Conservation (phyloP, 108 stramenopile genomes). For the Fragilaria crotonensis region DNA sequence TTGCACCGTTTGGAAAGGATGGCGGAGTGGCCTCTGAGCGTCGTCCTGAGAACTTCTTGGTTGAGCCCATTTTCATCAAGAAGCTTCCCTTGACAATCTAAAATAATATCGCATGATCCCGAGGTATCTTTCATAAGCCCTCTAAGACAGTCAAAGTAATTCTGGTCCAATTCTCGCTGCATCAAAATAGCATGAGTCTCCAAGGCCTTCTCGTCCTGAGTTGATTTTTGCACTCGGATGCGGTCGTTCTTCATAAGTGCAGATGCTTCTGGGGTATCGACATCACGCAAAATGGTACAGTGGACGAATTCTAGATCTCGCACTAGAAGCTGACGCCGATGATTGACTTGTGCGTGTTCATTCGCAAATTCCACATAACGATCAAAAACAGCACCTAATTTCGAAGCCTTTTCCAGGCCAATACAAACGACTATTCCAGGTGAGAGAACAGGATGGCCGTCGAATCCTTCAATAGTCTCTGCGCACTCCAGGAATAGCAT, state of each 20-base stretch:
- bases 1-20: slow-evolving; percentile 56
- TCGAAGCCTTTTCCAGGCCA: slow-evolving; percentile 66
- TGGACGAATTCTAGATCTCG: slow-evolving; percentile 70
- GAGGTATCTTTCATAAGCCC: slow-evolving; percentile 36
- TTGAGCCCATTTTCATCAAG: slow-evolving; percentile 59
- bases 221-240: slow-evolving; percentile 45
- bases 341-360: slow-evolving; percentile 11
- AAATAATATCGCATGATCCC: slow-evolving; percentile 44
- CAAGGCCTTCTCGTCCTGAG: slow-evolving; percentile 24
- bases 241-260: slow-evolving; percentile 84
- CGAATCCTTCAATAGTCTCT: slow-evolving; percentile 32
- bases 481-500: slow-evolving; percentile 41
- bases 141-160: slow-evolving; percentile 55
- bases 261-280: slow-evolving; percentile 58
- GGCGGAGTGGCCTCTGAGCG: slow-evolving; percentile 50
- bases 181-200: slow-evolving; percentile 30
- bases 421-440: slow-evolving; percentile 55
- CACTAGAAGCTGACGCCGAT: neutral
- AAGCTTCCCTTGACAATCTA: slow-evolving; percentile 66
- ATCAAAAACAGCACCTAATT: slow-evolving; percentile 48
- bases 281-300: slow-evolving; percentile 36
- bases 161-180: slow-evolving; percentile 60
- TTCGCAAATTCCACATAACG: slow-evolving; percentile 66
- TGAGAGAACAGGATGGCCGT: slow-evolving; percentile 53
- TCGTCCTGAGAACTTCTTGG: slow-evolving; percentile 51